These are phyloP conservation scores for Penicillium frequentans DNA, from an alignment of 2,329 filamentous ascomycete species.

Conservation along the genomic window DNA sequence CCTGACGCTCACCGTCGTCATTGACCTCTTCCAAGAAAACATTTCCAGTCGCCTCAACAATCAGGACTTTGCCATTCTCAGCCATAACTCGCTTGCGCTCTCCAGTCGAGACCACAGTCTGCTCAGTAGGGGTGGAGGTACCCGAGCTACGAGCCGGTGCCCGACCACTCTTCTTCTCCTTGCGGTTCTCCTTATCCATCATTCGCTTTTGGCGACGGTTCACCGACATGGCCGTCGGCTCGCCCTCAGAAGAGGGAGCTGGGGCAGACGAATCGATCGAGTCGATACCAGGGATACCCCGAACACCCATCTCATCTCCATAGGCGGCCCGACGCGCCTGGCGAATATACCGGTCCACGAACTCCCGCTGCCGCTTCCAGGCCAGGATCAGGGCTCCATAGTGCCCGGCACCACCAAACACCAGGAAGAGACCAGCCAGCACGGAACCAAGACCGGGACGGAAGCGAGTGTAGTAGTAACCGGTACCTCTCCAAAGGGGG, in stretches of 20 bases:
- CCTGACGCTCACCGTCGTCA: constrained; percentile 77
- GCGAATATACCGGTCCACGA: constrained; percentile 86
- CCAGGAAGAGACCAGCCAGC: constrained; percentile 74
- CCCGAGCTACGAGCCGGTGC: constrained; percentile 39
- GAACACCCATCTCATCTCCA: constrained; percentile 73
- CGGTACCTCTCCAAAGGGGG: constrained; percentile 93
- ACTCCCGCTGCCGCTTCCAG: constrained; percentile 88
- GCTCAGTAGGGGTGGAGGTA: constrained; percentile 53
- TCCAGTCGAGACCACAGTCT: constrained; percentile 54
- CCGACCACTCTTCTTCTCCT: constrained; percentile 59
- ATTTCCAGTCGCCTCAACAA: constrained; percentile 88
- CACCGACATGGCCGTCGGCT: constrained; percentile 57
- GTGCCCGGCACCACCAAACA: constrained; percentile 81
- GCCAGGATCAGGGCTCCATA: constrained; percentile 82
- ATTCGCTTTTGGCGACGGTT: constrained; percentile 86
- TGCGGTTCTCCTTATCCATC: constrained; percentile 76
- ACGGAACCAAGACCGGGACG: constrained; percentile 87
- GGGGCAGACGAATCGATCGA: constrained; percentile 34
- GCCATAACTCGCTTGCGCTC: constrained; percentile 84
- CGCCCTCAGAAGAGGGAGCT: constrained; percentile 48
- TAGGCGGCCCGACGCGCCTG: constrained; percentile 86
- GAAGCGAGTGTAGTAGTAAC: constrained; percentile 96
- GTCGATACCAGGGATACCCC: constrained; percentile 67
- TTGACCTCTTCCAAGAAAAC: constrained; percentile 93
- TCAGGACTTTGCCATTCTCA: constrained; percentile 91